Percentiles rank a stretch among this genome's conserved stretches.
phyloP scores from a whole-genome alignment of 805 yeast species.

The Phaffomyces antillensis region DNA sequence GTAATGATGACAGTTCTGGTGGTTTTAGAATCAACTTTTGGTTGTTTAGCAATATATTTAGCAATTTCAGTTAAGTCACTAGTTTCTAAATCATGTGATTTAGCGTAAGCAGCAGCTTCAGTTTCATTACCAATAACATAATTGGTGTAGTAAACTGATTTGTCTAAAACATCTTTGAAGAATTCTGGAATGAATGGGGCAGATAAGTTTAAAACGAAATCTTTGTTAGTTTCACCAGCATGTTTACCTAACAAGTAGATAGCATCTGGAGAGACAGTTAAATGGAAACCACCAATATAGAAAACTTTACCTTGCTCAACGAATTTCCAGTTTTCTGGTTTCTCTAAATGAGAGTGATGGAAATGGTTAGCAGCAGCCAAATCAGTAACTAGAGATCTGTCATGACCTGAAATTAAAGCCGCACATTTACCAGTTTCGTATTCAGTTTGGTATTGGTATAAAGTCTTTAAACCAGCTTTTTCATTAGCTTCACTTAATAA shows the following conservation, averaged over 20 bases:
- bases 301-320: slow-evolving; percentile 76
- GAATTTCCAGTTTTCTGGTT: slow-evolving; percentile 81
- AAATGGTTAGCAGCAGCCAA: slow-evolving; percentile 97
- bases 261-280: slow-evolving; percentile 96
- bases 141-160: slow-evolving; percentile 80
- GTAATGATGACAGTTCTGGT: slow-evolving; percentile 89
- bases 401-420: slow-evolving; percentile 78
- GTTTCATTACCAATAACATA: slow-evolving; percentile 91
- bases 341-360: slow-evolving; percentile 79
- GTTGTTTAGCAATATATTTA: slow-evolving; percentile 67
- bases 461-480: slow-evolving; percentile 80
- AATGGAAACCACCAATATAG: slow-evolving; percentile 98
- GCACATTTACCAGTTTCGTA: slow-evolving; percentile 97
- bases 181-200: slow-evolving; percentile 97
- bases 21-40: slow-evolving; percentile 61
- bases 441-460: slow-evolving; percentile 72
- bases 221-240: slow-evolving; percentile 76
- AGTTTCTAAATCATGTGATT: slow-evolving; percentile 59
- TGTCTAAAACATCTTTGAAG: slow-evolving; percentile 85
- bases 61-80: slow-evolving; percentile 73
- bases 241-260: slow-evolving; percentile 85
- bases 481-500: slow-evolving; percentile 76
- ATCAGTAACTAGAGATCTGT: slow-evolving; percentile 94
- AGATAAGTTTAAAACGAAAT: slow-evolving; percentile 76
- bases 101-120: slow-evolving; percentile 93